Evolutionary conservation across 345 rosid genomes (phyloP).

Genomic region (Aquilaria malaccensis): DNA sequence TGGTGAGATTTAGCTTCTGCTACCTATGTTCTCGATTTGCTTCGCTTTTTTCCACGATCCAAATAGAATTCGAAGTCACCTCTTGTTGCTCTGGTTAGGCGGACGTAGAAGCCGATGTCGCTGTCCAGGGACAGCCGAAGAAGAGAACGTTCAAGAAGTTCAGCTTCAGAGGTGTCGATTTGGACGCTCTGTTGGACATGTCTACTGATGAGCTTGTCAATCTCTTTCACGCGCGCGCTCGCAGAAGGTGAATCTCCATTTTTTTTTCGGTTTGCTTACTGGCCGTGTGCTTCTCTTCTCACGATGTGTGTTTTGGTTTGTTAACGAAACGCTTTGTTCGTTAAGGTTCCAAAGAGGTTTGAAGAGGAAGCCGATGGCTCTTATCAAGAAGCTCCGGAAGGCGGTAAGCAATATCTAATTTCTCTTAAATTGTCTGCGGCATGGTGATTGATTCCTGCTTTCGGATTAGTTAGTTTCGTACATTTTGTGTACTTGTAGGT

Average conservation of each 20-base stretch:
- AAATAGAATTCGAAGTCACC: neutral
- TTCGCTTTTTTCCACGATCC: neutral
- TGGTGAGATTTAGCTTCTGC: slow-evolving; percentile 10
- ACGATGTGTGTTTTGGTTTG: neutral
- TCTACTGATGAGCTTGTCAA: slow-evolving; percentile 64
- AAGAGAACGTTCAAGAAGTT: slow-evolving; percentile 83
- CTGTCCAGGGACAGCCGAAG: slow-evolving; percentile 39
- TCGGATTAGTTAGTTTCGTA: no score
- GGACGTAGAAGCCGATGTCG: slow-evolving; percentile 37
- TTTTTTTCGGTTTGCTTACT: neutral
- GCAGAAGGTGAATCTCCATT: slow-evolving; percentile 41
- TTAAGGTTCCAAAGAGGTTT: slow-evolving; percentile 63
- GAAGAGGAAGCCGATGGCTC: slow-evolving; percentile 62
- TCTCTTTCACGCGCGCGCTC: slow-evolving; percentile 50
- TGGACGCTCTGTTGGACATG: slow-evolving; percentile 69
- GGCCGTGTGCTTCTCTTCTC: no score
- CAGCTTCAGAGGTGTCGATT: slow-evolving; percentile 65
- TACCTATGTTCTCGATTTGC: neutral
- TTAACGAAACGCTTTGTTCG: neutral
- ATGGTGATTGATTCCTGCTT: no score
- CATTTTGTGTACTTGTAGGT: neutral
- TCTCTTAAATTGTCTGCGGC: neutral
- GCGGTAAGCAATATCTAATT: slow-evolving; percentile 25
- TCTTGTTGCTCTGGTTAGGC: slow-evolving; percentile 17
- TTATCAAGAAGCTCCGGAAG: slow-evolving; percentile 57